Conservation (phyloP, 2,329 filamentous ascomycete species). For the Ascochyta koolunga region DNA sequence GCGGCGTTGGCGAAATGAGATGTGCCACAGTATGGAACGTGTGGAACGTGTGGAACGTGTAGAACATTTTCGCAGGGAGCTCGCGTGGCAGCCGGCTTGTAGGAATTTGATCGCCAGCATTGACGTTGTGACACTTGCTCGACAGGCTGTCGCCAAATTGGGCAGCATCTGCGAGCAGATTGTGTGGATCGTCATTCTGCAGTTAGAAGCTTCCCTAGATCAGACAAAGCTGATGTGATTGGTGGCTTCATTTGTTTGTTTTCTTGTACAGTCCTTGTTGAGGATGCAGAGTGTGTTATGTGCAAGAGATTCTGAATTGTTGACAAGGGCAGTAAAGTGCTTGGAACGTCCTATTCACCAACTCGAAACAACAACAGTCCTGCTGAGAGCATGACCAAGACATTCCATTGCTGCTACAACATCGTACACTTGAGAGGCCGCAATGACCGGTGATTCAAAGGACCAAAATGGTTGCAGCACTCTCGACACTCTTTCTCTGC, state of each 20-base stretch:
- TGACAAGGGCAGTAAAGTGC: neutral
- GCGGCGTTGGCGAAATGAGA: slow-evolving; percentile 1
- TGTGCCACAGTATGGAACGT: slow-evolving; percentile 2
- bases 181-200: neutral
- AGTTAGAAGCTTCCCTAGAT: neutral
- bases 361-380: neutral
- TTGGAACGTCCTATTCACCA: neutral
- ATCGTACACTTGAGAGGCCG: neutral
- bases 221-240: neutral
- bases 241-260: neutral
- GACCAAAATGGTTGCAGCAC: no score
- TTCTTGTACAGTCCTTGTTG: neutral
- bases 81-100: neutral
- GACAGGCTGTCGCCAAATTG: neutral
- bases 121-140: neutral
- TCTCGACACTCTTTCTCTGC: neutral
- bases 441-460: neutral
- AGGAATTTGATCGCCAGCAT: neutral
- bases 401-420: neutral
- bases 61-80: neutral
- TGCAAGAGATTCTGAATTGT: neutral
- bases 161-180: slow-evolving; percentile 1
- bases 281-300: neutral
- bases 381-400: neutral
- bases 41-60: neutral